phyloP scores from a whole-genome alignment of 2,329 filamentous ascomycete species.

The Colletotrichum lentis region DNA sequence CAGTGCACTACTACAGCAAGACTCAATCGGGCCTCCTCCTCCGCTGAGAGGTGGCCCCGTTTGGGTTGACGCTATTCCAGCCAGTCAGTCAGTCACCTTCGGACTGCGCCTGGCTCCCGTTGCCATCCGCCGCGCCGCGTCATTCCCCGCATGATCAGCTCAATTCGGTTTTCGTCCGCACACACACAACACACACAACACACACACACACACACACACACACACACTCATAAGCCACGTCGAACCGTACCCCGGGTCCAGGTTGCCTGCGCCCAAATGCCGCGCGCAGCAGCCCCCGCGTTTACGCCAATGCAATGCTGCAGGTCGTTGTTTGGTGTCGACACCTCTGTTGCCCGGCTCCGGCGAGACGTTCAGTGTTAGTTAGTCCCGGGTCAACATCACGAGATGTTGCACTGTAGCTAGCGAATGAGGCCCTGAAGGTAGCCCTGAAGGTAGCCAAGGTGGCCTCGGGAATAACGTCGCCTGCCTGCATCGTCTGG shows the following conservation, averaged over 20 bases:
- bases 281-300: slow-evolving; percentile 12
- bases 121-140: not conserved
- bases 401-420: not conserved
- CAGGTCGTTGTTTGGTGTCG: not conserved
- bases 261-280: slow-evolving; percentile 31
- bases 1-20: not conserved
- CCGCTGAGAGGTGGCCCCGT: not conserved
- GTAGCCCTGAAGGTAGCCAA: not conserved
- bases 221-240: not conserved
- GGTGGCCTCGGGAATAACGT: not conserved
- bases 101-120: slow-evolving; percentile 2
- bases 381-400: not conserved
- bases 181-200: not conserved
- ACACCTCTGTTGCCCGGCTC: slow-evolving; percentile 1
- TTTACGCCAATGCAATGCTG: slow-evolving; percentile 8
- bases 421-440: no score
- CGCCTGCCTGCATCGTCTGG: not conserved
- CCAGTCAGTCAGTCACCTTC: slow-evolving; percentile 3
- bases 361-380: not conserved
- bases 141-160: slow-evolving; percentile 28
- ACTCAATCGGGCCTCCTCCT: not conserved
- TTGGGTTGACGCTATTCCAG: not conserved
- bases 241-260: not conserved
- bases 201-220: not conserved
- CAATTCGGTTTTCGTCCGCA: not conserved